phyloP scores from a whole-genome alignment of 2,329 filamentous ascomycete species.

The Fusarium sp. region DNA sequence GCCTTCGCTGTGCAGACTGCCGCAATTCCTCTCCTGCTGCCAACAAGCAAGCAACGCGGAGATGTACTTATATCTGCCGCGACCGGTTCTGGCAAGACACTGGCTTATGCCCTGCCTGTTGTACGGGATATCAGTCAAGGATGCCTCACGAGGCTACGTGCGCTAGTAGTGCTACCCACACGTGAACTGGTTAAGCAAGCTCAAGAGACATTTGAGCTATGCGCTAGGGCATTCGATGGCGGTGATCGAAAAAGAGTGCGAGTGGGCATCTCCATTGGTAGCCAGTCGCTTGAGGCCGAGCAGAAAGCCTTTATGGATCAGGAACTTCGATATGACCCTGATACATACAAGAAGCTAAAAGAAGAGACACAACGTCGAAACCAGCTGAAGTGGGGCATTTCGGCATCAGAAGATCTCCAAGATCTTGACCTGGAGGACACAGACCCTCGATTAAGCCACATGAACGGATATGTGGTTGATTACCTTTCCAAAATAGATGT shows the following conservation, averaged over 20 bases:
- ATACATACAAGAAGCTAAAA: slow-evolving; percentile 53
- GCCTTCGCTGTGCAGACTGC: slow-evolving; percentile 56
- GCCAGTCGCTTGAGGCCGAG: slow-evolving; percentile 75
- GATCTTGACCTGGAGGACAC: slow-evolving; percentile 33
- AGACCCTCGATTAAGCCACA: slow-evolving; percentile 47
- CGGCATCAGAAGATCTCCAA: slow-evolving; percentile 24
- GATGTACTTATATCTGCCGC: slow-evolving; percentile 92
- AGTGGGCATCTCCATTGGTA: slow-evolving; percentile 85
- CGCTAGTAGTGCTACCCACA: slow-evolving; percentile 88
- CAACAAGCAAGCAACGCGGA: slow-evolving; percentile 69
- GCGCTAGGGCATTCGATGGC: slow-evolving; percentile 68
- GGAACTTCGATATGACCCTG: slow-evolving; percentile 70
- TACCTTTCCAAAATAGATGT: slow-evolving; percentile 83
- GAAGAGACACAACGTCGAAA: slow-evolving; percentile 30
- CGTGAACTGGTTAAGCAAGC: slow-evolving; percentile 90
- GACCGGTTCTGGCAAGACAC: slow-evolving; percentile 94
- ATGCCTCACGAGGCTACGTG: slow-evolving; percentile 73
- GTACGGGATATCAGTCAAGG: slow-evolving; percentile 77
- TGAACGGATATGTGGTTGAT: slow-evolving; percentile 64
- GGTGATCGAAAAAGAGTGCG: slow-evolving; percentile 72
- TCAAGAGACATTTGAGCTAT: slow-evolving; percentile 78
- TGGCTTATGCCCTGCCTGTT: slow-evolving; percentile 90
- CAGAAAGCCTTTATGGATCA: slow-evolving; percentile 59
- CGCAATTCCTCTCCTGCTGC: slow-evolving; percentile 81
- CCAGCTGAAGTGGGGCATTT: slow-evolving; percentile 4